These are phyloP conservation scores for Brasenia schreberi DNA, from an alignment of 164 flowering plant genomes.

Conservation along the genomic window DNA sequence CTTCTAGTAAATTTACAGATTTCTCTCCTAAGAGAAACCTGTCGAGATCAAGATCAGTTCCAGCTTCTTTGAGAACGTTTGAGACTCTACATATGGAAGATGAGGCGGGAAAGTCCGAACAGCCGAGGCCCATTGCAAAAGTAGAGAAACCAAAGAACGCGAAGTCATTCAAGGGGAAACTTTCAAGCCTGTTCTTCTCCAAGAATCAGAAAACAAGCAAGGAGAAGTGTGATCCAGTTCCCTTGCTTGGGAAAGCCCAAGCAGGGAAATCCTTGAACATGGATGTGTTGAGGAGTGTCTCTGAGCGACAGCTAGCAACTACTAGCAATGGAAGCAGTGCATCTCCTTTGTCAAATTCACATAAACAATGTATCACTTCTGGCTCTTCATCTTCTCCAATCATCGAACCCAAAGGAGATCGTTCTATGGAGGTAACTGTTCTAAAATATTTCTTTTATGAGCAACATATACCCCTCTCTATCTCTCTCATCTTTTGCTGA, in stretches of 20 bases:
- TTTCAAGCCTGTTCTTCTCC: slow-evolving; percentile 78
- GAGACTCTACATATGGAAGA: slow-evolving; percentile 24
- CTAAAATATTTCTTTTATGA: neutral
- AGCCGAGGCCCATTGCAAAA: slow-evolving; percentile 23
- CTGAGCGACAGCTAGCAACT: too few relatives aligned
- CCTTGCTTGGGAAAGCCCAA: neutral
- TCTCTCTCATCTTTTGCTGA: too few relatives aligned
- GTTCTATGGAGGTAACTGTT: neutral
- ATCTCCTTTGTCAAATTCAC: neutral
- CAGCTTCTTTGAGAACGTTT: slow-evolving; percentile 46
- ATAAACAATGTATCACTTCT: neutral
- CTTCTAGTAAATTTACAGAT: slow-evolving; percentile 14
- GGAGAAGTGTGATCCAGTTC: slow-evolving; percentile 26
- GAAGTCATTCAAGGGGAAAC: slow-evolving; percentile 60
- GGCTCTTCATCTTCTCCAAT: neutral
- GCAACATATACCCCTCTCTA: too few relatives aligned
- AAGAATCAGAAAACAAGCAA: slow-evolving; percentile 55
- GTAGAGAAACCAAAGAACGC: slow-evolving; percentile 34
- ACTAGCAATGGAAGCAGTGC: too few relatives aligned
- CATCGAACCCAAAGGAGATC: neutral
- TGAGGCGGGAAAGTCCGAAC: slow-evolving; percentile 13
- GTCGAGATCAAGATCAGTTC: slow-evolving; percentile 80
- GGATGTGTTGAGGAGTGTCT: neutral
- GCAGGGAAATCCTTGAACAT: too few relatives aligned
- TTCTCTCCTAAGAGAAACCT: slow-evolving; percentile 41